phyloP scores from a whole-genome alignment of 768 basidiomycete species.

The Naganishia friedmannii region DNA sequence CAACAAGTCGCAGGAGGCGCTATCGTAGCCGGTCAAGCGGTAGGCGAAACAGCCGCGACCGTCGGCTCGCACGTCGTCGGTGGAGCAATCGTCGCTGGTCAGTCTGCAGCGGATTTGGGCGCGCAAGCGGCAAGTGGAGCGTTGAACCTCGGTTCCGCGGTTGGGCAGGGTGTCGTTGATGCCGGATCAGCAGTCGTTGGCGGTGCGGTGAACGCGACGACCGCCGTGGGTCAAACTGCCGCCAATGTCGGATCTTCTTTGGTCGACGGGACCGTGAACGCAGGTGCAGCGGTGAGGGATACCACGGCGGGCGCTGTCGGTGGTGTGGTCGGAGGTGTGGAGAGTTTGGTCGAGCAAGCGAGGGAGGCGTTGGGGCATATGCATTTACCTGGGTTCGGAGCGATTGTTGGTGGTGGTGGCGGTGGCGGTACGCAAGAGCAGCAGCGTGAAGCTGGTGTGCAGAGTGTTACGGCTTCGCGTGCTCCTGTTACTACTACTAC shows the following conservation, averaged over 20 bases:
- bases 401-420: not conserved
- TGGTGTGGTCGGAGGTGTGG: not conserved
- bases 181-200: too few species aligned
- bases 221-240: not conserved
- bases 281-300: not conserved
- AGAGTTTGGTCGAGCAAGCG: conserved; percentile 15
- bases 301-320: not conserved
- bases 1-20: not conserved
- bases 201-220: too few species aligned
- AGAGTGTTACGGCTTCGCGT: not conserved
- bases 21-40: too few species aligned
- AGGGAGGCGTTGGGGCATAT: not conserved
- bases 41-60: not conserved
- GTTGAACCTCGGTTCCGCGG: not conserved
- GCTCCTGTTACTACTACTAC: not conserved
- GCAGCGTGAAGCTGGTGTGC: not conserved
- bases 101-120: too few species aligned
- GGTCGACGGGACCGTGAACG: not conserved
- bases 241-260: not conserved
- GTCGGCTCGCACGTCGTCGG: not conserved
- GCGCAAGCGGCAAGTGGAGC: too few species aligned
- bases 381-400: conserved; percentile 9
- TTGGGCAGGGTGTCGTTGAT: not conserved
- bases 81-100: not conserved
- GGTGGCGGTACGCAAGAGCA: not conserved